A percentile compares a stretch with the other conserved stretches of the same genome.
Conservation (phyloP, 2,329 filamentous ascomycete genomes). For the Stemphylium vesicarium region DNA sequence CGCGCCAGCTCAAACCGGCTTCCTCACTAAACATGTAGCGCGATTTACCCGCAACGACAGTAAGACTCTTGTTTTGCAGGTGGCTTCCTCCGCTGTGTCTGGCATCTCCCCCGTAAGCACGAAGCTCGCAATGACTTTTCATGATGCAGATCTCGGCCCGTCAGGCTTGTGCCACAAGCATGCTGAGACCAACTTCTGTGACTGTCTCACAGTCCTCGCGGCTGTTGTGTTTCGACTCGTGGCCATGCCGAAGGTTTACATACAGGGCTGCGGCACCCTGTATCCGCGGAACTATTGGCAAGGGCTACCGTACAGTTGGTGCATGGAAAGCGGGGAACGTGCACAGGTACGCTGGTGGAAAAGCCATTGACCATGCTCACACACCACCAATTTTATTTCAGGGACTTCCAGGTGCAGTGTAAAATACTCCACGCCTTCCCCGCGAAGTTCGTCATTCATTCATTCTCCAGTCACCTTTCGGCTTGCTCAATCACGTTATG, state of each 20-base stretch:
- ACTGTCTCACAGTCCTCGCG: conserved; percentile 7
- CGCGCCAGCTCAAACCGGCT: background rate
- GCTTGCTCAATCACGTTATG: conserved; percentile 9
- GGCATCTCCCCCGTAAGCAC: background rate
- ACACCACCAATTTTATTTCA: conserved; percentile 3
- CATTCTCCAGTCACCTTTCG: conserved; percentile 1
- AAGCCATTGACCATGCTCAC: conserved; percentile 5
- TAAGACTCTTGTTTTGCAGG: background rate
- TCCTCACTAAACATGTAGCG: background rate
- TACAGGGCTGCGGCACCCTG: conserved; percentile 4
- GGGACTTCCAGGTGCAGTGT: conserved; percentile 3
- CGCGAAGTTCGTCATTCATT: background rate
- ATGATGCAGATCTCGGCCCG: conserved; percentile 4
- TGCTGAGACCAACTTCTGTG: conserved; percentile 3
- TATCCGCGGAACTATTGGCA: conserved; percentile 4
- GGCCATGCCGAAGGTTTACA: conserved; percentile 7
- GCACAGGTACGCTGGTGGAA: conserved; percentile 4
- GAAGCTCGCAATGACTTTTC: background rate
- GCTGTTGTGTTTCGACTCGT: conserved; percentile 7
- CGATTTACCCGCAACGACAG: background rate
- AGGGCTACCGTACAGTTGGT: conserved; percentile 4
- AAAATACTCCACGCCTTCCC: conserved; percentile 9
- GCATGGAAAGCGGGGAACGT: conserved; percentile 10
- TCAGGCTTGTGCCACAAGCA: conserved; percentile 2
- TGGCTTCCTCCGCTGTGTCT: background rate